Percentiles rank a stretch among this genome's conserved stretches.
Evolutionary conservation across 1,284 basidiomycete genomes (phyloP).

Genomic region (Sphaerobolus stellatus): DNA sequence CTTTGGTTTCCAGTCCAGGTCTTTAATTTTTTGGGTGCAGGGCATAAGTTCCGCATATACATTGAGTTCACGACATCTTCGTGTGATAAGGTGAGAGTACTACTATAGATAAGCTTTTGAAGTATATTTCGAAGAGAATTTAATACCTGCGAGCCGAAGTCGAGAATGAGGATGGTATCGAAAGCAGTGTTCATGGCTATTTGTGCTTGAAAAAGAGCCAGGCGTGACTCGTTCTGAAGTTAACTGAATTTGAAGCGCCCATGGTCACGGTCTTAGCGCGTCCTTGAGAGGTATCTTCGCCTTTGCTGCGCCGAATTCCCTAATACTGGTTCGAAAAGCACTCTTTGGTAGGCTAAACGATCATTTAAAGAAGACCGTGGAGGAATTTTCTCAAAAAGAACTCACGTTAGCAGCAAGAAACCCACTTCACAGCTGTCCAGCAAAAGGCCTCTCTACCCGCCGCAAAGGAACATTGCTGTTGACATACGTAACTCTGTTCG

Average conservation of each 20-base stretch:
- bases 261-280: neutral
- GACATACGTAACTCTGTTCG: too few species aligned
- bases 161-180: slow-evolving; percentile 94
- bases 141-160: slow-evolving; percentile 94
- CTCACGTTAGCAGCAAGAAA: neutral
- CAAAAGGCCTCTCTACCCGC: too few species aligned
- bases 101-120: slow-evolving; percentile 31
- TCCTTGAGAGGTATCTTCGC: neutral
- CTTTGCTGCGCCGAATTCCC: neutral
- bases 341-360: too few species aligned
- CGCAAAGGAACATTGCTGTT: too few species aligned
- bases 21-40: slow-evolving; percentile 90
- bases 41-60: slow-evolving; percentile 99
- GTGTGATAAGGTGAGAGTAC: slow-evolving; percentile 98
- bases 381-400: neutral
- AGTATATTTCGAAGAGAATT: slow-evolving; percentile 17
- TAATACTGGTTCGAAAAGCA: neutral
- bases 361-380: neutral
- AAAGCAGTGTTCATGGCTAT: slow-evolving; percentile 41
- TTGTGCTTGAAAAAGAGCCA: neutral
- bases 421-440: neutral
- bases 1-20: slow-evolving; percentile 93
- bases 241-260: neutral
- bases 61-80: slow-evolving; percentile 96
- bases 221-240: neutral